Evolutionary conservation across 2,329 filamentous ascomycete species (phyloP).

Genomic region (Orbilia ellipsospora): DNA sequence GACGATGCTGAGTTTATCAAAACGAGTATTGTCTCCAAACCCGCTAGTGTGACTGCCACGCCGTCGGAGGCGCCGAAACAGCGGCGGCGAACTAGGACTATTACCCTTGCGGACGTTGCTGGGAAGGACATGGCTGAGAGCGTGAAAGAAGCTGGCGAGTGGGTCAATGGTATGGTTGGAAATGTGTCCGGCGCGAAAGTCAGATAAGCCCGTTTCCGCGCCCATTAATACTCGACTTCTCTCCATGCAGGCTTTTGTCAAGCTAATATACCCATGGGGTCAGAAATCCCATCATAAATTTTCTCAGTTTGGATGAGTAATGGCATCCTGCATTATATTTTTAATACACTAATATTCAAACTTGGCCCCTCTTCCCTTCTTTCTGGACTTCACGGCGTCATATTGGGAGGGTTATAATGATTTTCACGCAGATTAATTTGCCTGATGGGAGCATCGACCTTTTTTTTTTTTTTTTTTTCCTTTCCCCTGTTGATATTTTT

Average conservation of each 20-base stretch:
- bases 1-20: constrained; percentile 45
- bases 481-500: constrained; percentile 29
- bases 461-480: constrained; percentile 43
- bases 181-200: constrained; percentile 53
- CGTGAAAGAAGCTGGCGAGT: constrained; percentile 50
- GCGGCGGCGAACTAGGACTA: constrained; percentile 42
- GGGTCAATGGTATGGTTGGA: constrained; percentile 52
- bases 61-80: constrained; percentile 25
- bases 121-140: constrained; percentile 52
- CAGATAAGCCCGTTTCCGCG: constrained; percentile 30
- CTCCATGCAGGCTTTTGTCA: not conserved
- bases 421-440: constrained; percentile 21
- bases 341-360: constrained; percentile 43
- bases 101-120: constrained; percentile 44
- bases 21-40: constrained; percentile 42
- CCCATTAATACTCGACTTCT: not conserved
- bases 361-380: not conserved
- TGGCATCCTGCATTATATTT: constrained; percentile 9
- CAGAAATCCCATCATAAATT: not conserved
- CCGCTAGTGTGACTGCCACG: not conserved
- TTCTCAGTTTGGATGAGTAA: constrained; percentile 19
- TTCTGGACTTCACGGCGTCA: constrained; percentile 26
- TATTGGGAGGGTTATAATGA: constrained; percentile 29
- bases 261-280: constrained; percentile 11
- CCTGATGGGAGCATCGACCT: constrained; percentile 23